A percentile compares a stretch with the other conserved stretches of the same genome.
phyloP scores from a whole-genome alignment of 495 filamentous ascomycete genomes.

The Penicillium atrosanguineum region DNA sequence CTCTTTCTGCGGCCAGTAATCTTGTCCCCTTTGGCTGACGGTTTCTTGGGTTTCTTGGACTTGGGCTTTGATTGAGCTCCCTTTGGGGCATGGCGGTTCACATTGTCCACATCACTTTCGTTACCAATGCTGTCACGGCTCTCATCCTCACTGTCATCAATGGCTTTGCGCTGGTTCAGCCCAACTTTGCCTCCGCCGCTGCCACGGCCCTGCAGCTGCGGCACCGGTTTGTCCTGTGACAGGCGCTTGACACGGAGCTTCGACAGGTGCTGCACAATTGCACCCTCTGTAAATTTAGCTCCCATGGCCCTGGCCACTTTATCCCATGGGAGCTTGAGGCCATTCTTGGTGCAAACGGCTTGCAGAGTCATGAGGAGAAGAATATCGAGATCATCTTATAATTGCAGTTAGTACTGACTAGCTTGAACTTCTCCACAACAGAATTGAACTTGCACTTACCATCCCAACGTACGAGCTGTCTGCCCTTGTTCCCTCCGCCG shows the following conservation, averaged over 20 bases:
- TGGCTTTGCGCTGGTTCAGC: too few relatives aligned
- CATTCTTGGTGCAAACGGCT: constrained; percentile 34
- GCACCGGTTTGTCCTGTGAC: constrained; percentile 29
- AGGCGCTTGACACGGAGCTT: constrained; percentile 41
- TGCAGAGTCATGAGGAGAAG: constrained; percentile 43
- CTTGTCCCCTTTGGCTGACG: too few relatives aligned
- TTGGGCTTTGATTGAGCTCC: too few relatives aligned
- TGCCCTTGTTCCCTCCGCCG: constrained; percentile 8
- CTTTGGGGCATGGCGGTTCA: too few relatives aligned
- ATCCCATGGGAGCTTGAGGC: constrained; percentile 42
- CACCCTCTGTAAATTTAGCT: constrained; percentile 35
- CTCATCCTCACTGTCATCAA: too few relatives aligned
- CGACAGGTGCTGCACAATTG: constrained; percentile 48
- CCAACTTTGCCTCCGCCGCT: not conserved
- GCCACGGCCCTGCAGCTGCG: constrained; percentile 29
- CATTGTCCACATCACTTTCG: too few relatives aligned
- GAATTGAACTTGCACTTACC: constrained; percentile 25
- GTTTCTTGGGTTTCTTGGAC: too few relatives aligned
- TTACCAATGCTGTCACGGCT: too few relatives aligned
- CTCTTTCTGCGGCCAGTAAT: too few relatives aligned
- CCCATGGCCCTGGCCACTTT: constrained; percentile 36
- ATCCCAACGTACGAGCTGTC: constrained; percentile 45
- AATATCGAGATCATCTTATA: constrained; percentile 39
- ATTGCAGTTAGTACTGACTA: constrained; percentile 4
- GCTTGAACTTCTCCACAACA: not conserved